Evolutionary conservation across 371 early-diverging fungal species (phyloP).

Genomic region (Rhizomucor miehei): DNA sequence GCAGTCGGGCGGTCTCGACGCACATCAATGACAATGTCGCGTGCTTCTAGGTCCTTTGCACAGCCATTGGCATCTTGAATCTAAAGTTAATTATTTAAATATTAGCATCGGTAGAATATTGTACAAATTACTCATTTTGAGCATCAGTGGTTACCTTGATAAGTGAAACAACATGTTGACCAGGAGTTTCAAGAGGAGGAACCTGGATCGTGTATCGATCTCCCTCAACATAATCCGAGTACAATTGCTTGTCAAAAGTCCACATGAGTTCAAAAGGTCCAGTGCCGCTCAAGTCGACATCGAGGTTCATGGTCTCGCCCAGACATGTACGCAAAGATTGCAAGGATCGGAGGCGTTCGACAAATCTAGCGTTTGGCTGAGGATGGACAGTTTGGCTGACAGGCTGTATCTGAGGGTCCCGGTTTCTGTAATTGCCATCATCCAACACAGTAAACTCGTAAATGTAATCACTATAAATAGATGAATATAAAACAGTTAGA

Average conservation of each 20-base stretch:
- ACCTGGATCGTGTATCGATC: slow-evolving; percentile 28
- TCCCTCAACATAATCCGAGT: slow-evolving; percentile 24
- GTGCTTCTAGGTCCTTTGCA: slow-evolving; percentile 38
- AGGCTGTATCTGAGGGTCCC: slow-evolving; percentile 18
- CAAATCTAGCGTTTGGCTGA: slow-evolving; percentile 50
- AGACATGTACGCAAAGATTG: slow-evolving; percentile 36
- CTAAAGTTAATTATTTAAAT: slow-evolving; percentile 9
- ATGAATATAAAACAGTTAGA: too few relatives aligned
- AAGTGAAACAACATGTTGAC: slow-evolving; percentile 41
- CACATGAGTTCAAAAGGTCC: slow-evolving; percentile 37
- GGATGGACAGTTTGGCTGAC: slow-evolving; percentile 47
- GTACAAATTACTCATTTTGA: background rate
- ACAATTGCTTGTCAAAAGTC: slow-evolving; percentile 29
- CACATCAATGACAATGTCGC: slow-evolving; percentile 45
- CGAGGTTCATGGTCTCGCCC: slow-evolving; percentile 32
- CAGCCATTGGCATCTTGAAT: slow-evolving; percentile 45
- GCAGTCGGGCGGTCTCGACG: slow-evolving; percentile 49
- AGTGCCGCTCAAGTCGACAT: slow-evolving; percentile 40
- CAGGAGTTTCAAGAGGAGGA: slow-evolving; percentile 36
- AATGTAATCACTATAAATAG: slow-evolving; percentile 28
- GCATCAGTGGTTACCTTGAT: slow-evolving; percentile 36
- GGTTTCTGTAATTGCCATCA: slow-evolving; percentile 43
- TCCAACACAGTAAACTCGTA: slow-evolving; percentile 39
- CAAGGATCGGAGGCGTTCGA: slow-evolving; percentile 2
- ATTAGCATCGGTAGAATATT: background rate